Base-by-base conservation (phyloP, 345 rosid species). In the Corchorus capsularis region DNA sequence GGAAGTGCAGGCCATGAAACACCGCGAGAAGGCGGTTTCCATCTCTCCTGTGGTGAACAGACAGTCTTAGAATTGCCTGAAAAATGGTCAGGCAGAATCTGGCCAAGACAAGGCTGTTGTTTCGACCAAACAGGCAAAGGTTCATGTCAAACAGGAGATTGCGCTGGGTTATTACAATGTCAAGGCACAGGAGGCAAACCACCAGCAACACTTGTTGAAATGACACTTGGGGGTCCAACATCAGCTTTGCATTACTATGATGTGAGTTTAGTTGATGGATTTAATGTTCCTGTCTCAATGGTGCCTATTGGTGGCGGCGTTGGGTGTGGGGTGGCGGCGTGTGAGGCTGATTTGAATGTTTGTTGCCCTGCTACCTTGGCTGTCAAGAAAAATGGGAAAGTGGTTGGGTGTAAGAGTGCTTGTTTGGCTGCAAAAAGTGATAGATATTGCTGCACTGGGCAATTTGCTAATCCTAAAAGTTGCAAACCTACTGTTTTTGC, bases 211-310 rank as follows among this genome's bases (percentile, higher is more conserved):
- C 2, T 86, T 53, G 88, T 86, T 0, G 85, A 84, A 76, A 83
- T 88, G 89, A 84, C 89, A 9, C 74, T 88, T 10, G 91, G 88
- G 19, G 80, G 88, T 10, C 63, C 81, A 13, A 64, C 50, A n/a
- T 86, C 88, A 0, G 65, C 80, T 56, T 52, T 88, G 54, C 91
- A 88, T 82, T 88, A 72, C 84, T 88, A 84, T 43, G 89, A 86
- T 73, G 89, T 84, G 15, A 88, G 91, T 53, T 72, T 86, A 72
- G 89, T 86, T 56, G 88, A 86, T 47, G 91, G 91, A 34, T 88
- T 88, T 14, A 88, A 86, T 47, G 69, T 84, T 5, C 89, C 88
- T 0, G 85, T 81, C 32, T 86, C 88, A 1, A 83, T 88, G 86
- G 72, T 61, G 39, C 87, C 89, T 0, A 3, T 83, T 39, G 89